Conservation (phyloP, 129 eudicot species). For the Saussurea involucrata region DNA sequence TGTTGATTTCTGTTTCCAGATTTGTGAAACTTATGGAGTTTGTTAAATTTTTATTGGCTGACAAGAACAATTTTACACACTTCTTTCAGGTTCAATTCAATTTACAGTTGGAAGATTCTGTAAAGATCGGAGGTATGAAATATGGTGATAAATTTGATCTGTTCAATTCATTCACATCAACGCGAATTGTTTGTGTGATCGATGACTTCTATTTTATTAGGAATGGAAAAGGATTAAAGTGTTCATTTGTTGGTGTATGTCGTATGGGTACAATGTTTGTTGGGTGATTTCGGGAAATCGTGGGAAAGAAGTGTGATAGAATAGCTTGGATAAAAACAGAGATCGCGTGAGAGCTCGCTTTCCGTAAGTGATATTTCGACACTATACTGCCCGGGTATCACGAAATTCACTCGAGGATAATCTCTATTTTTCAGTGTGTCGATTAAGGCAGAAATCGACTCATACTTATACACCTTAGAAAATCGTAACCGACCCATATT, state of each 20-base stretch:
- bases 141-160: background rate
- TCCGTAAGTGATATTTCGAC: no score
- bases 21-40: background rate
- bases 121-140: slow-evolving; percentile 25
- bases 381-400: no score
- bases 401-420: no score
- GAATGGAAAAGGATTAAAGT: slow-evolving; percentile 4
- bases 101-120: slow-evolving; percentile 22
- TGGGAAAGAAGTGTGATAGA: no score
- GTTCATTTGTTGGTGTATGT: slow-evolving; percentile 17
- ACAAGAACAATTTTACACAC: background rate
- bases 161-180: slow-evolving; percentile 7
- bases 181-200: slow-evolving; percentile 18
- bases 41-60: background rate
- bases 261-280: slow-evolving; percentile 10
- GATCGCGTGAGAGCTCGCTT: no score
- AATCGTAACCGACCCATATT: no score
- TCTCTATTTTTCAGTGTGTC: no score
- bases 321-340: no score
- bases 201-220: background rate
- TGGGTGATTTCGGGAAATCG: no score
- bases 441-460: no score
- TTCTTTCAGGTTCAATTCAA: background rate
- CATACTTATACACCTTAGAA: no score
- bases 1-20: background rate